Base-by-base conservation (phyloP, 139 green algal genomes). In the Chlorokybus atmophyticus region DNA sequence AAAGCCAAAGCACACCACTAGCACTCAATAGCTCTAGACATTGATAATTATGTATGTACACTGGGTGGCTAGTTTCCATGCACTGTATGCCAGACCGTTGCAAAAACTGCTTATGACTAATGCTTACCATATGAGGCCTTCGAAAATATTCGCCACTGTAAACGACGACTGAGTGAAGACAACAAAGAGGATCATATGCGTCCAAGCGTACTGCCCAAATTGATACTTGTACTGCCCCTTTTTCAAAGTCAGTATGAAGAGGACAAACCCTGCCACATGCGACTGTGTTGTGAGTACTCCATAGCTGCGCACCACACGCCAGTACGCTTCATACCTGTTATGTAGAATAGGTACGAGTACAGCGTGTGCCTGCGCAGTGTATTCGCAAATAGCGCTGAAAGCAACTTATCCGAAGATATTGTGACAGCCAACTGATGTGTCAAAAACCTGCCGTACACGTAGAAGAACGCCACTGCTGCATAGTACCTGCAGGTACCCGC, bases 181-280 rank as follows among this genome's bases (percentile, higher is more conserved):
- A 7, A 87, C 75, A 60, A 95, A 66, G 32, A 96, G 78, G 62
- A 95, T 97, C 80, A 95, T 94, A 79, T 97, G 90, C 39, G 86
- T 95, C 90, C 90, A 97, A 3, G 88, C 90, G 59, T 87, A 96
- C 73, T 97, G 87, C 48, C 76, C 75, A 78, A 99, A 99, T 68
- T 97, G 91, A 70, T 93, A 89, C 50, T 83, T 59, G 75, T 93
- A 94, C 60, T 79, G 71, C 29, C 83, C 75, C 62, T 84, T 85
- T 67, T 88, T 74, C 54, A 98, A 73, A 41, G 69, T 84, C 59
- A 98, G 70, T 30, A 97, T 92, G 75, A 96, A 97, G 23, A 69
- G 65, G 8, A 94, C 75, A 41, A 93, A 84, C 27, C 86, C 85
- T 82, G 78, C 35, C 35, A 10, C 35, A 44, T 44, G 10, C 35